Base-by-base conservation (phyloP, 139 green algal genomes). In the Desmodesmus armatus region DNA sequence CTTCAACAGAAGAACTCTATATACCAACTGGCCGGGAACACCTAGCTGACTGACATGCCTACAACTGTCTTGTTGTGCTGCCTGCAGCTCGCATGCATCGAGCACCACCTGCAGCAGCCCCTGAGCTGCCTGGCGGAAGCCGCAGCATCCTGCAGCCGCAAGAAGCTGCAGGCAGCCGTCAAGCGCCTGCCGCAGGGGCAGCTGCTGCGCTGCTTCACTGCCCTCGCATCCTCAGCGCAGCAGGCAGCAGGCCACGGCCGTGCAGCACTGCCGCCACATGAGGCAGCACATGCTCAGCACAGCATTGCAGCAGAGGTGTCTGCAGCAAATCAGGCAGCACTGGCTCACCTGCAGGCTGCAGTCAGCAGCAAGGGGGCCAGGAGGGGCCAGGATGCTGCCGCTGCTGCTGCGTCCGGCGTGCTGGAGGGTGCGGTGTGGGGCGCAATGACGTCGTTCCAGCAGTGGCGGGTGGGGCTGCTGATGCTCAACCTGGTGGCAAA, bases 61-160 rank as follows among this genome's bases (percentile, higher is more conserved):
- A n/a, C n/a, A n/a, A 55, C 47, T 13, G 47, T 55, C 47, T 7
- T 55, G 47, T 13, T 55, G 47, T 55, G 47, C 7, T 55, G 47
- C 47, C 47, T 55, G 9, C 47, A 55, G 47, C 47, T 82, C 25
- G 55, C 76, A 39, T 82, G 55, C 31, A 37, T 29, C 4, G 41
- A 85, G 65, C 79, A 85, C 44, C 47, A 49, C 29, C 60, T 27
- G 41, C 37, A n/a, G 4, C 79, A 85, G 65, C 79, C 69, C 31
- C 79, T 85, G n/a, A 65, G 62, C 65, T 75, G 62, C 43, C 65
- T 85, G 2, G 43, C 79, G 25, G 17, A 63, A 47, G 79, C 79
- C 29, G 63, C 65, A 23, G 31, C 79, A 9, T 78, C 19, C 67
- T 63, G 79, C 79, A 77, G 79, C 65, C 63, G 79, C 44, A 41